Base-by-base conservation (phyloP, 2,329 filamentous ascomycete genomes). In the Tolypocladium endophyticum region DNA sequence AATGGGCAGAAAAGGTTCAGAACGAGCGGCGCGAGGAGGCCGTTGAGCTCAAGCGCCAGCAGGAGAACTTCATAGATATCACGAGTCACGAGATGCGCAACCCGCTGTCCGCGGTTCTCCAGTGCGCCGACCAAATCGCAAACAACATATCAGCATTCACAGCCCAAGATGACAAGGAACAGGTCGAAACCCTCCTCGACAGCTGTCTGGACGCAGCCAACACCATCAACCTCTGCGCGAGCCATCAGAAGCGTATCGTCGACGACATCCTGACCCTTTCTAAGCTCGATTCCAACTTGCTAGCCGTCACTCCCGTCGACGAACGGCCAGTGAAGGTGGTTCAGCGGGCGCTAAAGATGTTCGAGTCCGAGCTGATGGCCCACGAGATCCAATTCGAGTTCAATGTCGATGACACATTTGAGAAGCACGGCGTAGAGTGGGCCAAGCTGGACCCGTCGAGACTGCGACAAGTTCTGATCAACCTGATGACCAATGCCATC, bases 1-100 rank as follows among this genome's bases (percentile, higher is more conserved):
- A 95, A 71, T 87, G 87, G 79, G 90, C 90, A 1, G 90, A 95
- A 71, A 86, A 87, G 55, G 85, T 91, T 39, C 89, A 95, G 71
- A 90, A 83, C 66, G 81, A 86, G 53, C 85, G 89, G 60, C 87
- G 89, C 67, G 84, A 92, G 67, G 90, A 94, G 70, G 91, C 90
- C 0, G 84, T 92, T 2, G 88, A 93, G 69, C 79, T 92, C 62
- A 94, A 94, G 71, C 79, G 84, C 30, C 85, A 88, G 63, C 82
- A 86, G 64, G 83, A 85, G 65, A 88, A 88, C 64, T 89, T 89
- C 67, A 88, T 89, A 64, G 87, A 89, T 66, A 88, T 89, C 59
- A 89, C 86, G 3, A 87, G 82, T 62, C 87, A 90, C 71, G 87
- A 90, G 67, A 88, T 90, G 85, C 82, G 88, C 25, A 92, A 92